These are phyloP conservation scores for Phytophthora kernoviae DNA, from an alignment of 352 stramenopile species.

Conservation along the genomic window DNA sequence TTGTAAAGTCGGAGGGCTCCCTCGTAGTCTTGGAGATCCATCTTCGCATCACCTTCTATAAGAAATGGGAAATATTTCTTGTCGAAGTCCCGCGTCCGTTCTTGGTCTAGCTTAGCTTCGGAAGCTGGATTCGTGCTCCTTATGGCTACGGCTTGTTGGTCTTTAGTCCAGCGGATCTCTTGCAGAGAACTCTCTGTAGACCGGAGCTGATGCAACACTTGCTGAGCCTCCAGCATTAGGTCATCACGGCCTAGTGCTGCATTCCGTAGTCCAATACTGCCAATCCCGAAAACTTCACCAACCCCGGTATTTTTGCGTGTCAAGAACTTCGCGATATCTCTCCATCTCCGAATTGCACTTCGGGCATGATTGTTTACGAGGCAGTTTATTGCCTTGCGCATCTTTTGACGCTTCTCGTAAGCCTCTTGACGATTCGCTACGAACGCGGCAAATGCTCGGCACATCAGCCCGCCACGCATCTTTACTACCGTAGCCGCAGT, in stretches of 20 bases:
- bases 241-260: conserved; percentile 54
- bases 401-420: conserved; percentile 43
- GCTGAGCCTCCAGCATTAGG: conserved; percentile 50
- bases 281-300: conserved; percentile 39
- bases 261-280: conserved; percentile 52
- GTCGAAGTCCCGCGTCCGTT: conserved; percentile 13
- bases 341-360: conserved; percentile 36
- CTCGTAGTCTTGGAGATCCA: conserved; percentile 57
- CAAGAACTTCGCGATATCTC: conserved; percentile 25
- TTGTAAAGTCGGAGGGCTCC: conserved; percentile 51
- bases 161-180: conserved; percentile 44
- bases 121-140: conserved; percentile 6
- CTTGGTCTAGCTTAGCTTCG: conserved; percentile 5
- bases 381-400: conserved; percentile 30
- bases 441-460: conserved; percentile 58
- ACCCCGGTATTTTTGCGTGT: conserved; percentile 14
- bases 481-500: conserved; percentile 35
- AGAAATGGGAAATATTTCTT: conserved; percentile 53
- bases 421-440: conserved; percentile 44
- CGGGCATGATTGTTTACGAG: conserved; percentile 33
- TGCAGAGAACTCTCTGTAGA: conserved; percentile 43
- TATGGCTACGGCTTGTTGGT: conserved; percentile 33
- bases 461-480: conserved; percentile 46
- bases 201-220: conserved; percentile 48
- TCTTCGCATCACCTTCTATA: conserved; percentile 63